Conservation (phyloP, 768 basidiomycete species). For the Gloeophyllum trabeum region DNA sequence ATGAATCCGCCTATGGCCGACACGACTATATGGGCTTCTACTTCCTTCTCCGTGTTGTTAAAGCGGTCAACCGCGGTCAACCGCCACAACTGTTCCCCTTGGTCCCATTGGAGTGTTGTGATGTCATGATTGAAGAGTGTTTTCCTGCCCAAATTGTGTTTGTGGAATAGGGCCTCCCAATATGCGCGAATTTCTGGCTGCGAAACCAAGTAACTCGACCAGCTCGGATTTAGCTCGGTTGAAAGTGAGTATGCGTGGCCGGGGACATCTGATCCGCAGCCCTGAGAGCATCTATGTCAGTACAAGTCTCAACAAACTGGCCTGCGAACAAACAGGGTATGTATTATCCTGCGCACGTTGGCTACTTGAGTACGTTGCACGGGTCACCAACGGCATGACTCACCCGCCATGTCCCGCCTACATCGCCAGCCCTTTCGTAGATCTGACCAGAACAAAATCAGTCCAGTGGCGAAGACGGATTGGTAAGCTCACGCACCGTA, state of each 20-base stretch:
- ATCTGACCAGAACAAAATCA: constrained; percentile 22
- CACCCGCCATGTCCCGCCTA: constrained; percentile 51
- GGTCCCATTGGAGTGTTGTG: constrained; percentile 32
- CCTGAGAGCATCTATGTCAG: constrained; percentile 15
- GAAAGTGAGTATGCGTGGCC: constrained; percentile 47
- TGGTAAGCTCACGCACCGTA: constrained; percentile 27
- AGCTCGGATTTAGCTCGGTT: constrained; percentile 39
- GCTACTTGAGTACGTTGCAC: too few relatives aligned
- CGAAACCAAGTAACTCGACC: constrained; percentile 31
- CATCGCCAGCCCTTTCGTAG: constrained; percentile 32
- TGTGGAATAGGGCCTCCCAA: constrained; percentile 34
- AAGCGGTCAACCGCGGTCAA: constrained; percentile 24
- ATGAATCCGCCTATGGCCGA: constrained; percentile 42
- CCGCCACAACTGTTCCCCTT: constrained; percentile 27
- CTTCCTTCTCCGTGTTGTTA: constrained; percentile 22
- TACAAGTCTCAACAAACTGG: neutral
- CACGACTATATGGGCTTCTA: constrained; percentile 33
- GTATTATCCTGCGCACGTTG: constrained; percentile 45
- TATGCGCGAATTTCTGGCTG: constrained; percentile 43
- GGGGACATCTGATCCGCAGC: constrained; percentile 46
- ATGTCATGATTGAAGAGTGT: constrained; percentile 33
- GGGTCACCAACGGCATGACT: constrained; percentile 24
- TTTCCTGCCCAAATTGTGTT: constrained; percentile 27
- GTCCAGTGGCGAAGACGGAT: neutral
- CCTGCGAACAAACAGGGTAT: constrained; percentile 30